Conservation (phyloP, 2,329 filamentous ascomycete genomes). For the Hymenoscyphus repandus region DNA sequence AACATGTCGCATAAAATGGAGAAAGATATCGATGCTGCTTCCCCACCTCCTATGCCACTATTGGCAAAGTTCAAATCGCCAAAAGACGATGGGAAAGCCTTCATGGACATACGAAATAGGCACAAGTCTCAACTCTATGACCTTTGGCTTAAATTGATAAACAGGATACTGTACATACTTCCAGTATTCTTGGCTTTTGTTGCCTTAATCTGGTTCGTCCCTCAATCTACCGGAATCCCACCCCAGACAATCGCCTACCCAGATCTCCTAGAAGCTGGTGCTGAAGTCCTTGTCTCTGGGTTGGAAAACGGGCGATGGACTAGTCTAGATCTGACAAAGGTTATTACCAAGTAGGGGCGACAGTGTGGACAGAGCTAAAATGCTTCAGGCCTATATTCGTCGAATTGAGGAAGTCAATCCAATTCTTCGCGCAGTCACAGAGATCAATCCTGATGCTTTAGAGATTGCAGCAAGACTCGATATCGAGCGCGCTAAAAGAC, state of each 20-base stretch:
- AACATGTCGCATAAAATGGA: no score
- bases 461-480: constrained; percentile 28
- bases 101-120: no score
- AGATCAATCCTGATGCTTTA: constrained; percentile 31
- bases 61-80: no score
- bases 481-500: constrained; percentile 24
- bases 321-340: constrained; percentile 49
- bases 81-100: no score
- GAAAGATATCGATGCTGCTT: no score
- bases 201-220: neutral
- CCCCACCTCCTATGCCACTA: no score
- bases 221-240: neutral
- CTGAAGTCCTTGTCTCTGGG: constrained; percentile 45
- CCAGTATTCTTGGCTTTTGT: neutral
- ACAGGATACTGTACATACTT: neutral
- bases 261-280: constrained; percentile 44
- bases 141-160: neutral
- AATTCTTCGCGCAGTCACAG: constrained; percentile 23
- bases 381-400: constrained; percentile 14
- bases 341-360: no score
- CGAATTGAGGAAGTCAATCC: constrained; percentile 23
- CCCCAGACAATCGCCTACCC: constrained; percentile 19
- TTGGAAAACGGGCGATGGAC: constrained; percentile 46
- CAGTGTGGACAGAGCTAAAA: constrained; percentile 37
- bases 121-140: no score